phyloP scores from a whole-genome alignment of 2,329 filamentous ascomycete species.

The Aureobasidium sp. region DNA sequence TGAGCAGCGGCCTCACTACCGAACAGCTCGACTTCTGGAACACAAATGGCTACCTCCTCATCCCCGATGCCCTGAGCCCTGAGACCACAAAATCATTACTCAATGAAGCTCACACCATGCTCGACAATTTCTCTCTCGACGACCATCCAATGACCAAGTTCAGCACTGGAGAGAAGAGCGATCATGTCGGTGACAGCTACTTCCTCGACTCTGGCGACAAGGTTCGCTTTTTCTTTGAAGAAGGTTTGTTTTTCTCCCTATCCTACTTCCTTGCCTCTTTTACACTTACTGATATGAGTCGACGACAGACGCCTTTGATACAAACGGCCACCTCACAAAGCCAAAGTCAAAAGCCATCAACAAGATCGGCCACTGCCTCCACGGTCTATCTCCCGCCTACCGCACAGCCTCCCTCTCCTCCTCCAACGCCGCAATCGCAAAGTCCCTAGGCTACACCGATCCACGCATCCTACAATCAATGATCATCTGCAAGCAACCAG shows the following conservation, averaged over 20 bases:
- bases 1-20: constrained; percentile 66
- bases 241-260: constrained; percentile 48
- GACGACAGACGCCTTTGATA: constrained; percentile 74
- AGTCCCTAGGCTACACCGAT: constrained; percentile 76
- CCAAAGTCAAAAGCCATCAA: constrained; percentile 91
- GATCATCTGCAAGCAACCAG: constrained; percentile 98
- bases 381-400: constrained; percentile 51
- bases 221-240: constrained; percentile 97
- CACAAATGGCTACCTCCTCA: constrained; percentile 89
- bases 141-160: constrained; percentile 95
- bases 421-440: constrained; percentile 70
- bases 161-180: constrained; percentile 77
- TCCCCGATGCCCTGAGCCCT: constrained; percentile 78
- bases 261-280: neutral
- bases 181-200: constrained; percentile 96
- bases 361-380: constrained; percentile 59
- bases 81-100: constrained; percentile 75
- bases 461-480: constrained; percentile 90
- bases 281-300: neutral
- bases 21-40: constrained; percentile 78
- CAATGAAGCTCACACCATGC: constrained; percentile 76
- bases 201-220: constrained; percentile 93
- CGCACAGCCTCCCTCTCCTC: constrained; percentile 59
- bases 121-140: constrained; percentile 79
- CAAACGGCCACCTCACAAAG: constrained; percentile 70